Conservation (phyloP, 768 basidiomycete species). For the Phaffia tasmanica region DNA sequence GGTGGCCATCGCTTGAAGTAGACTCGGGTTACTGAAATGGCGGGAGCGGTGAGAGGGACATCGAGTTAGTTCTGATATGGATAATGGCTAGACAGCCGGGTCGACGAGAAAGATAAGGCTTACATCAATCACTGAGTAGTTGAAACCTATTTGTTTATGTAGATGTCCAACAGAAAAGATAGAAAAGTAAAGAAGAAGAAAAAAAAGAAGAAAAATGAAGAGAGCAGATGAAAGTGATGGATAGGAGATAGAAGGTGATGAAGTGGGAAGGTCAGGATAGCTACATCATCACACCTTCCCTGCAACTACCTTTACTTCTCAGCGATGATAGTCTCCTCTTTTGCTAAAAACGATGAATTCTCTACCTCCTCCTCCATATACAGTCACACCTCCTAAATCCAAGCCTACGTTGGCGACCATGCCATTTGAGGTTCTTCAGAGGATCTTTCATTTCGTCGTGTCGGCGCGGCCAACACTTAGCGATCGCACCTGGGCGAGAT, state of each 20-base stretch:
- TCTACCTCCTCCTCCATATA: slow-evolving; percentile 10
- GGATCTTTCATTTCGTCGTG: slow-evolving; percentile 6
- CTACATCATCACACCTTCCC: not conserved
- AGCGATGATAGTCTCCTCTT: not conserved
- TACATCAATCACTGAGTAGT: not conserved
- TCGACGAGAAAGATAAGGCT: not conserved
- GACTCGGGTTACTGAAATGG: not conserved
- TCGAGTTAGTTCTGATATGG: not conserved
- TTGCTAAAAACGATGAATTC: not conserved
- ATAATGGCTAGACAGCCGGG: not conserved
- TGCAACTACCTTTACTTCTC: not conserved
- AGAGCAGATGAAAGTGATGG: not conserved
- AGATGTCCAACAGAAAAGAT: not conserved
- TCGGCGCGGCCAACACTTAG: not conserved
- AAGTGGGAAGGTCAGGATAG: not conserved
- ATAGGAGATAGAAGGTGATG: slow-evolving; percentile 2
- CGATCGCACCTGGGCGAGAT: not conserved
- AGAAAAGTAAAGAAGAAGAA: not conserved
- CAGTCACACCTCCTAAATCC: not conserved
- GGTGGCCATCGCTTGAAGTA: slow-evolving; percentile 5
- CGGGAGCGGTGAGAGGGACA: not conserved
- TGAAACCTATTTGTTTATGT: not conserved
- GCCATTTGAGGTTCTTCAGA: slow-evolving; percentile 1
- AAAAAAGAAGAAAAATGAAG: not conserved
- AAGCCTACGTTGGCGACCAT: not conserved